Evolutionary conservation across 176 grass and related monocot genomes (phyloP).

Genomic region (Musa troglodytarum): DNA sequence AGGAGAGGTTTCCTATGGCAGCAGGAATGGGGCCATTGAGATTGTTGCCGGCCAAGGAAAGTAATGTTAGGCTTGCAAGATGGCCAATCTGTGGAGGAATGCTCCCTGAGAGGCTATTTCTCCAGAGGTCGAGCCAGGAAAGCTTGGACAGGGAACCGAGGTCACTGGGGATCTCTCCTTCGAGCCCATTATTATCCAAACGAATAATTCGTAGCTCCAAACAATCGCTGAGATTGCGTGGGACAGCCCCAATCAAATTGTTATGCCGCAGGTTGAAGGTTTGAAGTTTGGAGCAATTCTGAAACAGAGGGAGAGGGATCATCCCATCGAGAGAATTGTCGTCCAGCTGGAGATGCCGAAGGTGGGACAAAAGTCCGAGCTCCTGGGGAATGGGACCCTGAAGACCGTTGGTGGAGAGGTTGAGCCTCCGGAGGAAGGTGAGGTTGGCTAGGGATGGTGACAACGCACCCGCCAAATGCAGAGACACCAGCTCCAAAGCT

Average conservation of each 20-base stretch:
- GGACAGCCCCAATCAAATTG: slow-evolving; percentile 24
- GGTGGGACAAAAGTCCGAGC: slow-evolving; percentile 18
- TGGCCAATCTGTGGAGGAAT: not conserved
- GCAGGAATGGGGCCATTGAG: not conserved
- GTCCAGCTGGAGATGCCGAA: slow-evolving; percentile 40
- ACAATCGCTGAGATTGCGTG: slow-evolving; percentile 21
- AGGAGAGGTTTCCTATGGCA: not conserved
- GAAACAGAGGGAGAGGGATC: slow-evolving; percentile 31
- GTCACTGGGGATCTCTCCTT: not conserved
- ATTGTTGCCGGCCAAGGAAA: not conserved
- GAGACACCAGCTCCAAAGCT: slow-evolving; percentile 19
- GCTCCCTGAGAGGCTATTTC: not conserved
- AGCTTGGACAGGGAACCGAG: not conserved
- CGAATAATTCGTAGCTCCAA: slow-evolving; percentile 20
- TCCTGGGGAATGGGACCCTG: slow-evolving; percentile 26
- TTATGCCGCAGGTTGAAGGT: slow-evolving; percentile 25
- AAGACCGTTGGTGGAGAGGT: slow-evolving; percentile 32
- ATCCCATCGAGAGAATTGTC: slow-evolving; percentile 32
- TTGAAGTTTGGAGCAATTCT: slow-evolving; percentile 3
- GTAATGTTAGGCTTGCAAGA: not conserved
- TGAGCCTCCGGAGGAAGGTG: slow-evolving; percentile 15
- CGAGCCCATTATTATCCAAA: slow-evolving; percentile 26
- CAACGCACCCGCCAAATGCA: slow-evolving; percentile 21
- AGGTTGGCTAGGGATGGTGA: slow-evolving; percentile 25
- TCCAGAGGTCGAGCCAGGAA: not conserved